Evolutionary conservation across 768 basidiomycete species (phyloP).

Genomic region (Boletus sp.): DNA sequence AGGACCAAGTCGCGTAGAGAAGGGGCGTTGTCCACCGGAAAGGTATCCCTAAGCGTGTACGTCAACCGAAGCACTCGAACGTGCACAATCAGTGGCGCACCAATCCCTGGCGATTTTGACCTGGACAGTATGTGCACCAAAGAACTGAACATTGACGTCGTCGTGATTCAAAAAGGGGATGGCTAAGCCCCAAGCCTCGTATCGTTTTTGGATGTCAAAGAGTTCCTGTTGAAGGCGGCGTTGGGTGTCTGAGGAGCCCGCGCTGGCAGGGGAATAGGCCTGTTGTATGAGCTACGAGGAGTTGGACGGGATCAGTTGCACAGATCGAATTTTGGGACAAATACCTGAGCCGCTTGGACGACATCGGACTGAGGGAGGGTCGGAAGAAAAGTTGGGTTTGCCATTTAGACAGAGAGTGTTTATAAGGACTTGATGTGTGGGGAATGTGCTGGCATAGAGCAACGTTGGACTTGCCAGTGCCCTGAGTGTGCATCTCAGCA

Average conservation of each 20-base stretch:
- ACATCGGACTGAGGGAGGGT: conserved; percentile 49
- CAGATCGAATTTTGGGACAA: conserved; percentile 23
- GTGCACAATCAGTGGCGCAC: conserved; percentile 40
- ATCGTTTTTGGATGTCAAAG: conserved; percentile 70
- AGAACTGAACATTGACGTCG: conserved; percentile 88
- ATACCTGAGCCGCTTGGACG: conserved; percentile 57
- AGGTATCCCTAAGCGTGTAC: conserved; percentile 55
- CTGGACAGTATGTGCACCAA: conserved; percentile 89
- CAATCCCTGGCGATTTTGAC: conserved; percentile 94
- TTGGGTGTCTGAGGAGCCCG: conserved; percentile 54
- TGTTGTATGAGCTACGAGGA: conserved; percentile 60
- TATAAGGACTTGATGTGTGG: background rate
- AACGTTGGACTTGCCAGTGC: background rate
- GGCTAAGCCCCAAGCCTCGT: conserved; percentile 82
- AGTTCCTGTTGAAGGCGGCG: conserved; percentile 67
- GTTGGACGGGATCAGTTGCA: conserved; percentile 8
- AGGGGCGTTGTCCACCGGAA: conserved; percentile 59
- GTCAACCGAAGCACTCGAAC: conserved; percentile 1
- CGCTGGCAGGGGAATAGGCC: conserved; percentile 54
- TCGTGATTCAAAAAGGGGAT: conserved; percentile 67
- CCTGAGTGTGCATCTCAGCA: too few relatives aligned
- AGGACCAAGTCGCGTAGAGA: conserved; percentile 65
- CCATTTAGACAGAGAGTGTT: conserved; percentile 11
- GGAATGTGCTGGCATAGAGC: background rate
- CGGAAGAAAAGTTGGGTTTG: conserved; percentile 45